A percentile compares a stretch with the other conserved stretches of the same genome.
Conservation (phyloP, 805 yeast species). For the Wickerhamiella spandovensis region DNA sequence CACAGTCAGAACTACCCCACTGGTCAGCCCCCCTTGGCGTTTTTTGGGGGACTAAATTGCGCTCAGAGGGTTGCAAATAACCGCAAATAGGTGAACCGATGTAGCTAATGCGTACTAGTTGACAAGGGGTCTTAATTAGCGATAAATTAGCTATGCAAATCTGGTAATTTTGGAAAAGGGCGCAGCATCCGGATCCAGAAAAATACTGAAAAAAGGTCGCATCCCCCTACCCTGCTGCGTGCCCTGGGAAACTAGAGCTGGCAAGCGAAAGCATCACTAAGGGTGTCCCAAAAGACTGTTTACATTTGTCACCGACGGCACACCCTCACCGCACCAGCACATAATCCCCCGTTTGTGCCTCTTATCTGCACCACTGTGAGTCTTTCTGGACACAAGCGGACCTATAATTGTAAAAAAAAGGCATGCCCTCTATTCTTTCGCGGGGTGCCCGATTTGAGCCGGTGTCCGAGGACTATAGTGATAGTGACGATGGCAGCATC, state of each 20-base stretch:
- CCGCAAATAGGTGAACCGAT: too few species aligned
- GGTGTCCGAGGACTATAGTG: not conserved
- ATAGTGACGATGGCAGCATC: constrained; percentile 14
- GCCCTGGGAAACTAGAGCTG: not conserved
- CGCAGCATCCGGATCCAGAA: not conserved
- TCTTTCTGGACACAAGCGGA: too few species aligned
- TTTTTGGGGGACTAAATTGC: too few species aligned
- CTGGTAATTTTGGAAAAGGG: not conserved
- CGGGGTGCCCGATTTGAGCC: not conserved
- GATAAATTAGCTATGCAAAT: not conserved
- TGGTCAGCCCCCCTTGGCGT: too few species aligned
- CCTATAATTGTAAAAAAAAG: not conserved
- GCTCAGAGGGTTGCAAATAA: too few species aligned
- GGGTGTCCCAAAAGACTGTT: not conserved
- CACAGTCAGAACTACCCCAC: not conserved
- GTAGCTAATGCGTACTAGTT: too few species aligned
- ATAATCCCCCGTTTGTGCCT: not conserved
- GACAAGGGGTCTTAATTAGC: too few species aligned
- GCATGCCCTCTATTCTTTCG: not conserved
- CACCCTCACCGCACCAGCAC: not conserved
- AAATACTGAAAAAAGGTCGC: not conserved
- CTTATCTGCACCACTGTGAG: too few species aligned
- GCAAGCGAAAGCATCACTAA: not conserved
- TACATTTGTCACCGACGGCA: not conserved
- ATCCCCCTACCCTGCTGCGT: not conserved